Percentiles rank a stretch among this genome's conserved stretches.
These are phyloP conservation scores for Apiospora rasikravindrae DNA, from an alignment of 2,329 filamentous ascomycete genomes.

Conservation along the genomic window DNA sequence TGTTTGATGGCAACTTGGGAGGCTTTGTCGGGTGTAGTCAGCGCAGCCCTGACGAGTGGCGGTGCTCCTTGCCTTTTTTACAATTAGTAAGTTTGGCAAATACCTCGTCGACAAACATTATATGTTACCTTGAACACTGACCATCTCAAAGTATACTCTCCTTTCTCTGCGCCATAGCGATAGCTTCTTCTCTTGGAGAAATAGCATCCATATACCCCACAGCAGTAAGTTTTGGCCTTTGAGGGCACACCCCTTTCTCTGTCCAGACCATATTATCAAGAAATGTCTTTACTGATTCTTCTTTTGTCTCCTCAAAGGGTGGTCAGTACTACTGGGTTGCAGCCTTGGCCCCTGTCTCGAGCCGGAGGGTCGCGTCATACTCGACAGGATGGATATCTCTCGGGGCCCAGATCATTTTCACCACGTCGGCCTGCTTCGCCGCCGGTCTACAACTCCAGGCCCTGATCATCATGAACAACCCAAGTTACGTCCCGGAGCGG, in stretches of 20 bases:
- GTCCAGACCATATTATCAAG: no score
- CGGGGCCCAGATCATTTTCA: conserved; percentile 51
- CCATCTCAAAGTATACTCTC: conserved; percentile 43
- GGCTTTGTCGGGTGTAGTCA: conserved; percentile 51
- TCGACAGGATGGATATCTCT: conserved; percentile 52
- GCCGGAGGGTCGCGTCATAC: conserved; percentile 44
- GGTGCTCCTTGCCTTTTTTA: conserved; percentile 53
- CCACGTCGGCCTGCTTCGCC: conserved; percentile 53
- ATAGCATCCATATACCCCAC: conserved; percentile 58
- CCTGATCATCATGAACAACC: conserved; percentile 48
- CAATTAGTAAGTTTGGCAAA: conserved; percentile 42
- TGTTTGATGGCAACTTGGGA: conserved; percentile 60
- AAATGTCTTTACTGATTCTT: background rate
- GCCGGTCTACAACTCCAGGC: conserved; percentile 50
- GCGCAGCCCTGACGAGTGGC: conserved; percentile 48
- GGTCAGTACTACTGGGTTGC: conserved; percentile 52
- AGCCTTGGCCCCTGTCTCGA: conserved; percentile 41
- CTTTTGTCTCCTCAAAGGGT: conserved; percentile 32
- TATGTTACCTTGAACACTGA: background rate
- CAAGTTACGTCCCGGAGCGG: conserved; percentile 44
- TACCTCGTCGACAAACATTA: background rate
- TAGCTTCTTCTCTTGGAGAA: conserved; percentile 56
- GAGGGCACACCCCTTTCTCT: background rate
- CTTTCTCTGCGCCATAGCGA: conserved; percentile 45
- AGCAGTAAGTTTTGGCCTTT: conserved; percentile 42